Evolutionary conservation across 2,329 filamentous ascomycete species (phyloP).

Genomic region (Xylariaceae sp.): DNA sequence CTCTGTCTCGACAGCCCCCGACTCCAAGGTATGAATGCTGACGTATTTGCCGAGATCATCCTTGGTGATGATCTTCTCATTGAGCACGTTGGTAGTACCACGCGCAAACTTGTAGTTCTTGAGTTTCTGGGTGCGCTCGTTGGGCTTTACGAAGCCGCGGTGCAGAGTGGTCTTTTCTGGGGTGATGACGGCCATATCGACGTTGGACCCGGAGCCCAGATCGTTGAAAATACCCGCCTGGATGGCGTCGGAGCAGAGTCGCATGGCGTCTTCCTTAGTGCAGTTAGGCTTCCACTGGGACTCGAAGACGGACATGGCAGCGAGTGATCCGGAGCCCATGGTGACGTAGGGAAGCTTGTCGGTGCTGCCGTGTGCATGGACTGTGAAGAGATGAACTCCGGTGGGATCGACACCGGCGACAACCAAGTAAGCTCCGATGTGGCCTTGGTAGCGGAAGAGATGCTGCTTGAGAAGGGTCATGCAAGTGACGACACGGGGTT

Average conservation of each 20-base stretch:
- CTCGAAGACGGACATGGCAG: constrained; percentile 98
- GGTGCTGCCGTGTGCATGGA: constrained; percentile 95
- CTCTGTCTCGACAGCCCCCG: constrained; percentile 63
- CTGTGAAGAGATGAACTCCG: constrained; percentile 91
- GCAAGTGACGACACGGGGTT: constrained; percentile 95
- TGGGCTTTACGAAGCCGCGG: constrained; percentile 90
- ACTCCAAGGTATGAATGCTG: constrained; percentile 68
- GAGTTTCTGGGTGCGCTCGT: constrained; percentile 85
- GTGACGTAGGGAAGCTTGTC: constrained; percentile 99
- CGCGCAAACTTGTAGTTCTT: constrained; percentile 86
- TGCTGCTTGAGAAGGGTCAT: constrained; percentile 99
- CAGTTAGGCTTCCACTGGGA: constrained; percentile 84
- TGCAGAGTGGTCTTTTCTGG: constrained; percentile 90
- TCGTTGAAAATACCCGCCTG: constrained; percentile 98
- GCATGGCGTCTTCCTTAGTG: constrained; percentile 66
- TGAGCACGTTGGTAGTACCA: constrained; percentile 92
- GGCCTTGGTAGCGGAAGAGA: constrained; percentile 95
- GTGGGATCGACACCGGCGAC: constrained; percentile 96
- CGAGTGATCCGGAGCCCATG: constrained; percentile 94
- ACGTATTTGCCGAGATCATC: constrained; percentile 93
- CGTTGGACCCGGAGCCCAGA: constrained; percentile 92
- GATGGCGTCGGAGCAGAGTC: constrained; percentile 71
- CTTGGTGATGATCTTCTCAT: constrained; percentile 93
- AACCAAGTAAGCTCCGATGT: constrained; percentile 97
- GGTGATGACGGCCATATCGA: constrained; percentile 94